These are phyloP conservation scores for Lasiosphaeria hispida DNA, from an alignment of 495 filamentous ascomycete genomes.

Conservation along the genomic window DNA sequence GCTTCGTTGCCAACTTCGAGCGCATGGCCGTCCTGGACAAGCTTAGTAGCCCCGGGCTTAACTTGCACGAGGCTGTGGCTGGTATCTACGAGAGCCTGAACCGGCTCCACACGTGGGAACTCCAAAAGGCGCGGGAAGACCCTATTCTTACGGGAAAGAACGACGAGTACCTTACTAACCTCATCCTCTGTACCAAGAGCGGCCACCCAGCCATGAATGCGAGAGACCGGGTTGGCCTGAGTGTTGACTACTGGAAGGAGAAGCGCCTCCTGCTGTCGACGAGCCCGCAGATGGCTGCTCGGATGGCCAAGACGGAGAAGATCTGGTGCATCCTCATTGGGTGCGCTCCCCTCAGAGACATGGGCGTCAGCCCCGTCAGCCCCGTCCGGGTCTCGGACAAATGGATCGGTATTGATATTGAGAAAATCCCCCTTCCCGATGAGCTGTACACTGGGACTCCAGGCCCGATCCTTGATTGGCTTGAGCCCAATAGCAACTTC, in stretches of 20 bases:
- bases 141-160: slow-evolving; percentile 41
- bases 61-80: slow-evolving; percentile 85
- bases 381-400: slow-evolving; percentile 61
- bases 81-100: slow-evolving; percentile 69
- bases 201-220: slow-evolving; percentile 80
- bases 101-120: slow-evolving; percentile 64
- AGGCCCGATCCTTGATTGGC: slow-evolving; percentile 62
- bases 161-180: slow-evolving; percentile 51
- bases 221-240: slow-evolving; percentile 67
- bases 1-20: slow-evolving; percentile 78
- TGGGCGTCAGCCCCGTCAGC: slow-evolving; percentile 52
- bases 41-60: slow-evolving; percentile 71
- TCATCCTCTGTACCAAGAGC: slow-evolving; percentile 63
- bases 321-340: slow-evolving; percentile 65
- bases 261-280: slow-evolving; percentile 48
- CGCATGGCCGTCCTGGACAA: slow-evolving; percentile 75
- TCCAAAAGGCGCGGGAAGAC: slow-evolving; percentile 58
- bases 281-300: slow-evolving; percentile 19
- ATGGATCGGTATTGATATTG: slow-evolving; percentile 63
- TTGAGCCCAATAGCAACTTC: slow-evolving; percentile 52
- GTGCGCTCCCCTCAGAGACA: slow-evolving; percentile 51
- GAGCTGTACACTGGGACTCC: slow-evolving; percentile 31
- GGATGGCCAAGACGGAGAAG: slow-evolving; percentile 32
- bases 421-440: slow-evolving; percentile 44
- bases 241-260: slow-evolving; percentile 83